Conservation (phyloP, 2,329 filamentous ascomycete genomes). For the Sarocladiaceae sp. region DNA sequence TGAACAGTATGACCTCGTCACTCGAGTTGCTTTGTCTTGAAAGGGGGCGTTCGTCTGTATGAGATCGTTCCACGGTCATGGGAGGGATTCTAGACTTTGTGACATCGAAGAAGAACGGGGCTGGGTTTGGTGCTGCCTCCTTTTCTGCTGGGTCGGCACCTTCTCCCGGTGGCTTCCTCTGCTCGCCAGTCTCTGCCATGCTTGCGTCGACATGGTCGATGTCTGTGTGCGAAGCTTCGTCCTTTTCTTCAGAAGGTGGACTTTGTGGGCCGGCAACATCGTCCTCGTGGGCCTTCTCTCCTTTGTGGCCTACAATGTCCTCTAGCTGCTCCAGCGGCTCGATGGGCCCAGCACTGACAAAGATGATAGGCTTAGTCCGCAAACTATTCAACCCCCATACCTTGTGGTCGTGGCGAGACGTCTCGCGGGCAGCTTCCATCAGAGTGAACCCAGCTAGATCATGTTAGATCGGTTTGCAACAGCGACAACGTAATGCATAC, state of each 20-base stretch:
- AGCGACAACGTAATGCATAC: not conserved
- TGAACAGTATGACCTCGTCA: constrained; percentile 66
- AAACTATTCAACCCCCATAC: constrained; percentile 35
- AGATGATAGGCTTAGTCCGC: constrained; percentile 42
- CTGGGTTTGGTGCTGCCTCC: not conserved
- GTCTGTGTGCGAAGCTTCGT: not conserved
- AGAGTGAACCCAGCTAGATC: constrained; percentile 21
- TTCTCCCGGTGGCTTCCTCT: no score
- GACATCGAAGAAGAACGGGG: constrained; percentile 32
- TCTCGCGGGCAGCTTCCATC: constrained; percentile 45
- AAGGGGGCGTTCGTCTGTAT: not conserved
- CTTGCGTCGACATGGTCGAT: no score
- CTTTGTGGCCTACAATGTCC: constrained; percentile 12
- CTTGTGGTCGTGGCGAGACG: constrained; percentile 36
- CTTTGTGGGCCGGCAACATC: not conserved
- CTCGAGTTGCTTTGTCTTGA: constrained; percentile 41
- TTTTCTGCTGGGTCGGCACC: not conserved
- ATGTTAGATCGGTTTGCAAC: not conserved
- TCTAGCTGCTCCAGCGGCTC: constrained; percentile 41
- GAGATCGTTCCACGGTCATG: not conserved
- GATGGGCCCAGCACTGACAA: constrained; percentile 47
- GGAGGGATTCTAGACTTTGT: not conserved
- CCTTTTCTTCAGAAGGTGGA: not conserved
- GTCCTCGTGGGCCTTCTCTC: constrained; percentile 9
- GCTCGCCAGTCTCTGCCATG: no score